Base-by-base conservation (phyloP, 2,329 filamentous ascomycete genomes). In the Drechslera avenae region DNA sequence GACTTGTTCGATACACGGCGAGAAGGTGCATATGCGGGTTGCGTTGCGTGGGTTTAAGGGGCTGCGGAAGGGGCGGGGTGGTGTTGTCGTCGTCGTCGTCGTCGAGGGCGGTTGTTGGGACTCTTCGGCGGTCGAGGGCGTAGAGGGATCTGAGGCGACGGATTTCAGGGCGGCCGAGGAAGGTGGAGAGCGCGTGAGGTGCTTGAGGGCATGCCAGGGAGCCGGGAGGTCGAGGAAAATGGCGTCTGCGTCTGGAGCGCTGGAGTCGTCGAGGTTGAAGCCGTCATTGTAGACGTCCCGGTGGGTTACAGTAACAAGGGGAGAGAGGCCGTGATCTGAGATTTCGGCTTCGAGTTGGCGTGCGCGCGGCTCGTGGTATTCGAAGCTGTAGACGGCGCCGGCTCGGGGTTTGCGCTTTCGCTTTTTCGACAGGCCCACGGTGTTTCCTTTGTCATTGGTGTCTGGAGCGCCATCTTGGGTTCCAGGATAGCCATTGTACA, bases 1-100 rank as follows among this genome's bases (percentile, higher is more conserved):
- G 17, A 95, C 93, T 77, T 99, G 94, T 75, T 99, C 94, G 59
- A 99, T 95, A 74, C 94, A 99, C 0, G 94, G 94, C 1, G 89
- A 95, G 76, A 99, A 99, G 0, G 91, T 95, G 78, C 94, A 99
- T 46, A 99, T 83, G 67, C 94, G 83, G 1, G 87, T 84, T 4
- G 88, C 82, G 34, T 83, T 81, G n/a, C 81, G 80, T 0, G 90
- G 86, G 60, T 94, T 87, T 9, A 97, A 80, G 0, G 84, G 80
- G 1, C 82, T 81, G 32, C 59, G 62, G 51, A 72, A 72, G 18
- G 66, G 59, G 17, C 7, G 35, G 6, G 55, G 18, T 46, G 39
- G 30, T 7, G 19, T 46, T 45, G 35, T 45, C 47, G 37, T 34
- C 44, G 52, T 35, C 49, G 54, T 13, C 37, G 39, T 1, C 14